phyloP scores from a whole-genome alignment of 129 eudicot species.

The sunflower (Helianthus annuus) region HanXRQr2.0-SUNRISE NC_035434.2:63498181-63498680 shows the following conservation, averaged over 20 bases:
- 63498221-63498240: no score
- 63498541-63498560: slow-evolving; percentile 58
- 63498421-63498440: slow-evolving; percentile 6
- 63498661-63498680: neutral
- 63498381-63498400: slow-evolving; percentile 16
- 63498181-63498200: no score
- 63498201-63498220: no score
- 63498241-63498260: no score
- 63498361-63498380: slow-evolving; percentile 27
- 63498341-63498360: slow-evolving; percentile 26
- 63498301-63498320: no score
- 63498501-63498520: slow-evolving; percentile 82
- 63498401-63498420: neutral
- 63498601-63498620: slow-evolving; percentile 35
- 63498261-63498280: no score
- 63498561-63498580: slow-evolving; percentile 78
- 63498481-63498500: slow-evolving; percentile 89
- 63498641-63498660: no score
- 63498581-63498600: slow-evolving; percentile 90
- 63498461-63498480: slow-evolving; percentile 36
- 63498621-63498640: no score
- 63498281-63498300: no score
- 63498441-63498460: neutral
- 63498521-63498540: slow-evolving; percentile 85
- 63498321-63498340: slow-evolving; percentile 18